Evolutionary conservation across 164 flowering plant genomes (phyloP), one percentile per base, ranked within the genome.

Genomic region (Vitis cinerea): DNA sequence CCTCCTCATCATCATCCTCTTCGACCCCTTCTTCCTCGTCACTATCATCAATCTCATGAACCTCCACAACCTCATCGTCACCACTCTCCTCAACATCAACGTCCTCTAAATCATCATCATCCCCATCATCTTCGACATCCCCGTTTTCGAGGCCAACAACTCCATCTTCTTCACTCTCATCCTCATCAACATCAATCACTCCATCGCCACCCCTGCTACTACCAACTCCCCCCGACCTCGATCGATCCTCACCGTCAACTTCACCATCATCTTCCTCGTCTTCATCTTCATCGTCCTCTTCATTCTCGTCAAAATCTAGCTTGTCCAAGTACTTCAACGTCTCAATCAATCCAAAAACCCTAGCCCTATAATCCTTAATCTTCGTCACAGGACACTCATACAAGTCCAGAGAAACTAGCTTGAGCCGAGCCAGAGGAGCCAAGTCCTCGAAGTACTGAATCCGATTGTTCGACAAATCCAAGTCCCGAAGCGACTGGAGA

Each of bases 301-400:
- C 98, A 64, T 86, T 88, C 79, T 75, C 97, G 50, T 94, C 95
- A 0, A 82, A 92, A 71, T 94, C 98, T 89, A 87, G 87, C 82
- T 94, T 94, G 69, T 92, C 98, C 87, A 94, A 83, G 72, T 86
- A 94, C 85, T 78, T 84, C 63, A 94, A 76, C 59, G 92, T 84
- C 60, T 75, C 86, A 37, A 92, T 87, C 90, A 92, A 75, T 8
- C 88, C 92, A 65, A 94, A 94, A 75, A 94, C 98, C 83, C 88
- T 85, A 73, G 92, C 75, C 64, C 98, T 78, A 70, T 94, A 94
- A 72, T 88, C 97, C 79, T 85, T 84, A 10, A 85, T 83, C 68
- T 87, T 68, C 5, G 97, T 94, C 0, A 94, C 97, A 1, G 98
- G 98, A 65, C 97, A 94, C 87, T 94, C 94, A 57, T 94, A 94